Base-by-base conservation (phyloP, 2,329 filamentous ascomycete species). In the Penicillium expansum region DNA sequence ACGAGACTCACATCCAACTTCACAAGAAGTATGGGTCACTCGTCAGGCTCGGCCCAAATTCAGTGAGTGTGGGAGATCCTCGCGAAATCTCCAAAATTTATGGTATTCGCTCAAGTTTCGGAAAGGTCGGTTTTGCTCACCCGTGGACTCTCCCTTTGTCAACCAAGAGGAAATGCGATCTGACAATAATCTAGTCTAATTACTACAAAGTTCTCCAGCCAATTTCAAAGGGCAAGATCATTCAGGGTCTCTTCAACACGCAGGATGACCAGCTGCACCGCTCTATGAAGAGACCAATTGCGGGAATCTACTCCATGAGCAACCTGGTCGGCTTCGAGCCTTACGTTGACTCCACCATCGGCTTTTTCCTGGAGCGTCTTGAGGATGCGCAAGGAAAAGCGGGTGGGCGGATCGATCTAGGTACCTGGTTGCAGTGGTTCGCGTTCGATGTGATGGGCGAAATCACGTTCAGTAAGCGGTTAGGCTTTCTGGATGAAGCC, bases 361-460 rank as follows among this genome's bases (percentile, higher is more conserved):
- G 45, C 5, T 11, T 45, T 5, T 54, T 60, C 2, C 29, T 58
- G 4, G 41, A 39, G 9, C 41, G 29, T 4, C 20, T 60, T 18
- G 44, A 16, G 13, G 48, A 16, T 53, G 48, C 37, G 51, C 54
- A 27, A 7, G 51, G 38, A 14, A 27, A 42, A 3, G 16, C 52
- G 1, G 20, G 27, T 27, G 41, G 22, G 5, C 22, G 14, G 9
- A 52, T 62, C 20, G 51, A 66, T 18, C 43, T 66, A 4, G 50
- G 37, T 4, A 35, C 48, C 8, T 67, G 60, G 58, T 43, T 66
- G 53, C 62, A 64, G 38, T 62, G 27, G 10, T 66, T 63, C 42
- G 65, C 66, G 3, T 68, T 65, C 18, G 67, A 69, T 47, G 65
- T 68, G 2, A 62, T 69, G 24, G 65, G 65, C 6, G 60, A 65